A percentile compares a stretch with the other conserved stretches of the same genome.
Conservation (phyloP, 2,329 filamentous ascomycete species). For the Arachnopeziza araneosa region DNA sequence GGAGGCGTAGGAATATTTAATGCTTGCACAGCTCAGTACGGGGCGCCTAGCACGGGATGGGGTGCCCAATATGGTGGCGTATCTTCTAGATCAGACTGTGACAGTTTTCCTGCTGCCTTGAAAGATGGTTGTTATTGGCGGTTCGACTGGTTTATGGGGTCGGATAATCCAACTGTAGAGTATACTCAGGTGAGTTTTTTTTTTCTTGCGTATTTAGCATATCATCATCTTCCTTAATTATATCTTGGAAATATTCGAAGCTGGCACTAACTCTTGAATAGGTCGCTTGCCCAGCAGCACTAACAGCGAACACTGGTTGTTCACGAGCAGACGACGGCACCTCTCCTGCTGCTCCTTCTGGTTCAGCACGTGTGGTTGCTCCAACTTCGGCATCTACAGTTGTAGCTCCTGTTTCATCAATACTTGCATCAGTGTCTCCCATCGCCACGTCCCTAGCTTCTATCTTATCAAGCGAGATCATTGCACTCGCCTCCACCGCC, state of each 20-base stretch:
- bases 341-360: conserved; percentile 1
- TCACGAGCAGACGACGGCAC: conserved; percentile 9
- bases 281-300: conserved; percentile 36
- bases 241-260: background rate
- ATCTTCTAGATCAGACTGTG: conserved; percentile 37
- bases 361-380: background rate
- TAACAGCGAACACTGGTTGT: conserved; percentile 40
- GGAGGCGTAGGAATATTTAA: conserved; percentile 52
- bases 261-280: background rate
- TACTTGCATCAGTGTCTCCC: too few relatives aligned
- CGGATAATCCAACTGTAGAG: conserved; percentile 40
- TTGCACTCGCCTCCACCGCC: too few relatives aligned
- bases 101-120: conserved; percentile 37
- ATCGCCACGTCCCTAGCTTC: too few relatives aligned
- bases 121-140: conserved; percentile 45
- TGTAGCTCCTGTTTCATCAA: background rate
- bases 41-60: conserved; percentile 36
- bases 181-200: conserved; percentile 39
- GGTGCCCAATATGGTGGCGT: conserved; percentile 45
- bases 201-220: conserved; percentile 30
- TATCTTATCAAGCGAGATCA: too few relatives aligned
- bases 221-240: background rate
- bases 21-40: conserved; percentile 45
- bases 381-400: background rate
- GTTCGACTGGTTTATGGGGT: conserved; percentile 46